These are phyloP conservation scores for Hyaloscypha finlandica DNA, from an alignment of 495 filamentous ascomycete genomes.

Conservation along the genomic window DNA sequence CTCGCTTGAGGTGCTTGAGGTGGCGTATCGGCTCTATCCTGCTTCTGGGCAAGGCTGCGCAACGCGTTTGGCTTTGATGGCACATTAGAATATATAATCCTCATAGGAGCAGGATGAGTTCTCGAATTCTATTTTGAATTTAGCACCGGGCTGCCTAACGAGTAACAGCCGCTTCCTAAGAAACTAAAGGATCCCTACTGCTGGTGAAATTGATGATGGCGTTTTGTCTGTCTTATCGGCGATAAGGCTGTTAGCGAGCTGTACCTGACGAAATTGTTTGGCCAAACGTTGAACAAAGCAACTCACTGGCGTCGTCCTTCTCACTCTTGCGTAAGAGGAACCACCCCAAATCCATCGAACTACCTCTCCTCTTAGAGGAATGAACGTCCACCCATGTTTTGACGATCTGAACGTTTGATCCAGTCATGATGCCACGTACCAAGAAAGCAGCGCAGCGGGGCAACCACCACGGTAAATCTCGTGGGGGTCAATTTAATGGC, in stretches of 20 bases:
- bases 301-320: not conserved
- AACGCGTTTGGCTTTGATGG: no score
- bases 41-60: not conserved
- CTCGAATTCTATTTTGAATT: no score
- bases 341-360: not conserved
- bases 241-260: not conserved
- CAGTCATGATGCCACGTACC: conserved; percentile 8
- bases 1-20: not conserved
- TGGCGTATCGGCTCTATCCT: not conserved
- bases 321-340: not conserved
- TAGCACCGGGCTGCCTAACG: no score
- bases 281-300: not conserved
- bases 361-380: not conserved
- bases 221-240: not conserved
- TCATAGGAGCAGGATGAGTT: no score
- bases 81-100: no score
- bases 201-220: not conserved
- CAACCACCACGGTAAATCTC: not conserved
- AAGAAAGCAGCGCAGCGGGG: conserved; percentile 8
- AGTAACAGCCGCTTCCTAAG: no score
- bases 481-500: conserved; percentile 8
- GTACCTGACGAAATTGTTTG: not conserved
- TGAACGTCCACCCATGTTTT: not conserved
- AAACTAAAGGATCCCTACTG: no score
- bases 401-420: not conserved